Evolutionary conservation across 129 eudicot genomes (phyloP), one percentile per base, ranked within the genome.

Genomic region (Centrapalus pauciflorus): DNA sequence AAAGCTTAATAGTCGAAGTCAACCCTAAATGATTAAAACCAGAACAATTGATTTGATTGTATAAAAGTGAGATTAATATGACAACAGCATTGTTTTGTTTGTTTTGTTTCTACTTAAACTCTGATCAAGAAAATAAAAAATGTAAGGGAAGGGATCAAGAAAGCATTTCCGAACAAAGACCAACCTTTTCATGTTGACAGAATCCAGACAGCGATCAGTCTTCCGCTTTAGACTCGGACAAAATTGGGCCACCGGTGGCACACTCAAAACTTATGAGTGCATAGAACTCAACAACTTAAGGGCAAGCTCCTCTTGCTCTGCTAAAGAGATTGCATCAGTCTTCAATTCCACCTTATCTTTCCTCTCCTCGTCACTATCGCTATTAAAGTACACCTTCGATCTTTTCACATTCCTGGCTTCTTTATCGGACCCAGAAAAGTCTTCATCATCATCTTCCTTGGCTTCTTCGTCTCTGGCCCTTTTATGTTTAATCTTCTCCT

Each of bases 221-320:
- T n/a, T n/a, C n/a, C n/a, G n/a, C 9, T 30, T 60, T 29, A 35
- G 6, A 21, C 17, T 34, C 11, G 29, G 2, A 67, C 67, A 74
- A 74, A 33, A 66, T n/a, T 66, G 52, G 49, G 38, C 0, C 4
- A 25, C 4, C 14, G 3, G 20, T n/a, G 4, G 35, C 24, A n/a
- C n/a, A n/a, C n/a, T 69, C 38, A 43, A 20, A 34, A 55, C 5
- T 79, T 64, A 87, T 0, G 70, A 71, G 65, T 89, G 72, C 97
- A 89, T 82, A 64, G 97, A 89, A 65, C 85, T 79, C 81, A 94
- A 72, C 78, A 94, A 67, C 79, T 86, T 89, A n/a, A 94, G 95
- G 29, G 99, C 99, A 41, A 94, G 79, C 35, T 79, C 92, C 63
- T 94, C 99, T 80, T 94, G 99, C 72, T 94, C 90, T 0, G 81